Conservation (phyloP, 441 rosid genomes). For the Raphanus hybrid region DNA sequence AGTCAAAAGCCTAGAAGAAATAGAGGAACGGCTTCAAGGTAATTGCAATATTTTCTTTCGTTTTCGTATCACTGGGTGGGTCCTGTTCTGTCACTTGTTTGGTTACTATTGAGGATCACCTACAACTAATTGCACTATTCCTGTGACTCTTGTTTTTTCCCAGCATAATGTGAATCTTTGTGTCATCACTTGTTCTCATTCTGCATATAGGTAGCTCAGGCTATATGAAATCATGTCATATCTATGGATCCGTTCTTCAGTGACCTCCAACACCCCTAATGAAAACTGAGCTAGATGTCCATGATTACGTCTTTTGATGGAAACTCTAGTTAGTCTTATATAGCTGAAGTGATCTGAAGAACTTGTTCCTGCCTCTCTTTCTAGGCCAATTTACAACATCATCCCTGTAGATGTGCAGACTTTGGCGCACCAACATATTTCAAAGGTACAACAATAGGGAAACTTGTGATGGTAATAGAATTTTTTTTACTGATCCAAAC, state of each 20-base stretch:
- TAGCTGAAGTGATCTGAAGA: slow-evolving; percentile 13
- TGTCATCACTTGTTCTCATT: slow-evolving; percentile 12
- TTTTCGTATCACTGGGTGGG: not conserved
- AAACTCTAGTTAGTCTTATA: not conserved
- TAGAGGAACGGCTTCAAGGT: slow-evolving; percentile 53
- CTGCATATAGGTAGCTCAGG: not conserved
- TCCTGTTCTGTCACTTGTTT: not conserved
- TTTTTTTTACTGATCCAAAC: not conserved
- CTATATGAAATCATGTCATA: not conserved
- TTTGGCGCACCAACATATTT: slow-evolving; percentile 48
- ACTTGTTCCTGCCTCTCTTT: slow-evolving; percentile 18
- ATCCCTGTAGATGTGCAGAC: slow-evolving; percentile 50
- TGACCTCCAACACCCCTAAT: not conserved
- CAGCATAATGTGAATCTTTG: slow-evolving; percentile 20
- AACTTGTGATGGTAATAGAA: slow-evolving; percentile 9
- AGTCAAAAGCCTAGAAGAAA: slow-evolving; percentile 55
- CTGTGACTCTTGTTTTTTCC: not conserved
- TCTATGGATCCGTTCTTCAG: slow-evolving; percentile 1
- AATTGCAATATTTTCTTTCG: not conserved
- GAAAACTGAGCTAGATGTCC: slow-evolving; percentile 3
- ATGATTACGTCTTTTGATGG: not conserved
- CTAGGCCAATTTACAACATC: slow-evolving; percentile 50
- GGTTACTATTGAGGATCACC: not conserved
- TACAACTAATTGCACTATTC: not conserved
- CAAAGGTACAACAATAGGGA: slow-evolving; percentile 50